Base-by-base conservation (phyloP, 1,284 basidiomycete species). In the Pseudozyma pruni region DNA sequence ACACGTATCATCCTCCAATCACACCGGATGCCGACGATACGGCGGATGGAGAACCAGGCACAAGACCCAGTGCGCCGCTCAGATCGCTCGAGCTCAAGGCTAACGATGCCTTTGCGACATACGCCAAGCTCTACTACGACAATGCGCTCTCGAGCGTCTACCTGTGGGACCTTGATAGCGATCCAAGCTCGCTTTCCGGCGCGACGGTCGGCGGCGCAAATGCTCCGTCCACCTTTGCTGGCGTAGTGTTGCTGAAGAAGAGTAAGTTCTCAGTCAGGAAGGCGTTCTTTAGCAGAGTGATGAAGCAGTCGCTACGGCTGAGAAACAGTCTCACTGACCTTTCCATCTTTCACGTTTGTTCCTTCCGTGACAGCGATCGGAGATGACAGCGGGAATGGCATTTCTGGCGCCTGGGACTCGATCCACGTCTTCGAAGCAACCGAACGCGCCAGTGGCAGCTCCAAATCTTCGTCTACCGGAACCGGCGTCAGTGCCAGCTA, bases 91-190 rank as follows among this genome's bases (percentile, higher is more conserved):
- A 99, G 84, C 89, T 95, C 60, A 86, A 90, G 20, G 91, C 95
- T 37, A 98, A 98, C 80, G 91, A 94, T 71, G 94, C 94, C 1
- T 98, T 99, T 78, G 94, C 97, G 81, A 94, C 93, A 2, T 99
- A 99, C 83, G 89, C 94, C 41, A 94, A 98, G 84, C 89, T 98
- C 92, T 98, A 98, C 86, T 97, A 89, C 83, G 95, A 98, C 83
- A 94, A 94, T 6, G 96, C 96, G 5, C 89, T 93, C 1, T 96
- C 94, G n/a, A 94, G 91, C 17, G 95, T 96, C 16, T 99, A 96
- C 83, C 88, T 99, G 11, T 99, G 96, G 96, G 96, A 98, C 81
- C 86, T 95, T 19, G 94, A 97, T 57, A 94, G 96, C 27, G 74
- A 72, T n/a, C 51, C 68, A 17, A 70, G 64, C 51, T 52, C 60